Base-by-base conservation (phyloP, 2,329 filamentous ascomycete genomes). In the Curvularia lunata region DNA sequence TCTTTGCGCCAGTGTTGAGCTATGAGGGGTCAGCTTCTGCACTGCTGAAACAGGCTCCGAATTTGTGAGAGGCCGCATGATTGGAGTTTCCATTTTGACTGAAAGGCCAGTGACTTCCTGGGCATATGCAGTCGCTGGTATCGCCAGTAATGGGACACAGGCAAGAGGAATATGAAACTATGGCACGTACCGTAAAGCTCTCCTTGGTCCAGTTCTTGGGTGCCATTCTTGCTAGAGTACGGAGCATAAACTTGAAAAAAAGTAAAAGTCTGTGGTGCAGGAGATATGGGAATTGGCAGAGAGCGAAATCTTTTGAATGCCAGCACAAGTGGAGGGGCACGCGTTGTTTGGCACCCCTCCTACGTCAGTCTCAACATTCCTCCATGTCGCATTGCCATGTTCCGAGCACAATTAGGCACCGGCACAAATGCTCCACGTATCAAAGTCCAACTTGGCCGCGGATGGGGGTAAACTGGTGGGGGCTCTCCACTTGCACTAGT, bases 1-100 rank as follows among this genome's bases (percentile, higher is more conserved):
- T 95, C 79, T 91, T 88, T 76, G 85, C 88, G 58, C 91, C 91
- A 52, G 88, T 72, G 62, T 73, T 74, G 65, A 74, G 71, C 62
- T 67, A 63, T 27, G 54, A 27, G 42, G 25, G 21, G 16, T 65
- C 27, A 64, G 54, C 25, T 32, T 37, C 23, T 52, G 21, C 40
- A 12, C 16, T 18, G 9, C 8, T 45, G 23, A 25, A 25, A 25
- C 25, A 27, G 4, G 25, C 4, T 27, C 25, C 1, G 25, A 27
- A 27, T 5, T 27, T 27, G 6, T 27, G 7, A 5, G 30, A n/a
- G 19, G n/a, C 10, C 16, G 18, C 19, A 47, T 21, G 13, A 47
- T n/a, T 34, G 13, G 28, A 13, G 5, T 7, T 19, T 4, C 16
- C 40, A n/a, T 4, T 21, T 30, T 21, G 2, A 23, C 18, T 23